Base-by-base conservation (phyloP, 2,329 filamentous ascomycete genomes). In the Arthrinium puccinioides region DNA sequence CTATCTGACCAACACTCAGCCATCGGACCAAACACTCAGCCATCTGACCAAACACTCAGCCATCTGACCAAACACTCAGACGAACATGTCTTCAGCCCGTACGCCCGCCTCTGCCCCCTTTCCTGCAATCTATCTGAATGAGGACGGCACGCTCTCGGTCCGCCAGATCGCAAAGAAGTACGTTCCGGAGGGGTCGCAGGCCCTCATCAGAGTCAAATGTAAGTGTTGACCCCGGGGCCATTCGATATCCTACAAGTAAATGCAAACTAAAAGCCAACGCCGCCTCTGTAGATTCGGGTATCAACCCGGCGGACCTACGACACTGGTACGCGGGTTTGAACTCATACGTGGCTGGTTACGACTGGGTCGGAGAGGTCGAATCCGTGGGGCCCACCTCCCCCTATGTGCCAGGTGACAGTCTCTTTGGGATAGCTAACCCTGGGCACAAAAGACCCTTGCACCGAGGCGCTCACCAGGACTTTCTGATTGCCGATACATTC, bases 281-380 rank as follows among this genome's bases (percentile, higher is more conserved):
- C 24, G n/a, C n/a, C 24, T 26, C 14, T 4, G 10, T n/a, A 26
- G 24, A 26, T n/a, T 26, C 27, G 6, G 48, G 34, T 34, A 45
- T 52, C 41, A 48, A 48, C 31, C 49, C 49, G 9, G 49, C 44
- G 14, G 46, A 51, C 41, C n/a, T 44, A 21, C 36, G 44, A 3
- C 46, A 51, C 36, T 45, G 31, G 37, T 35, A 44, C 38, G 41
- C 50, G 35, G 46, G 45, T n/a, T 14, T 36, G 24, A 32, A 50
- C 42, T 48, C 47, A 10, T 45, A 38, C 32, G 36, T 51, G 16
- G 39, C 44, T 16, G 48, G 47, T 13, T 50, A 50, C 41, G 48
- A 51, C 25, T 48, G 42, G 34, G 28, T 44, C 21, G 47, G 48
- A 2, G 20, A 35, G 29, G 44, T 44, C 15, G 35, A 36, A 10